Evolutionary conservation across 306 rosid genomes (phyloP).

Genomic region (Clitoria ternatea): DNA sequence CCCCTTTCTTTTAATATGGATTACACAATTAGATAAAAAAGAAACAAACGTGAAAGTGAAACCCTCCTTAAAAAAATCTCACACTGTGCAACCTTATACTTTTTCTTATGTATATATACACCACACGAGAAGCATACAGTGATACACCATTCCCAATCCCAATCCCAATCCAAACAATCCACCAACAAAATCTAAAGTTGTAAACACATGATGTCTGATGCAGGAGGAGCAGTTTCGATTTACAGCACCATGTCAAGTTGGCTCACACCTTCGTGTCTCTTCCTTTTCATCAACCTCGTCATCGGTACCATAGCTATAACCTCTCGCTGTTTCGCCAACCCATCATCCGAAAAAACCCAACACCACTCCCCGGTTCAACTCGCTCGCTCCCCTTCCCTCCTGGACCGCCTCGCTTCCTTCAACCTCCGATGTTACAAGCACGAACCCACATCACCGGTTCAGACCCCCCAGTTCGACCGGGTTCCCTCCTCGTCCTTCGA

Average conservation of each 20-base stretch:
- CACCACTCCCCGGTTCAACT: slow-evolving; percentile 15
- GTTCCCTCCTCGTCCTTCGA: slow-evolving; percentile 3
- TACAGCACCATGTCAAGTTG: slow-evolving; percentile 32
- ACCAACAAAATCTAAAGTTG: too few relatives aligned
- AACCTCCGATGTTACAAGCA: slow-evolving; percentile 24
- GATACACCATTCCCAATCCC: not conserved
- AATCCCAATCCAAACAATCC: too few relatives aligned
- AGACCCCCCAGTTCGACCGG: not conserved
- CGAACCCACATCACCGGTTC: not conserved
- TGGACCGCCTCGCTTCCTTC: slow-evolving; percentile 47
- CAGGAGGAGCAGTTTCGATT: not conserved
- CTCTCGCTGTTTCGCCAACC: slow-evolving; percentile 36
- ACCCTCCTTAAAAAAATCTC: too few relatives aligned
- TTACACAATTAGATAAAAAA: too few relatives aligned
- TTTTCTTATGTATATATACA: too few relatives aligned
- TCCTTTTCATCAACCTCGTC: slow-evolving; percentile 65
- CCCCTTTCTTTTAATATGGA: too few relatives aligned
- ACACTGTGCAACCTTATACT: too few relatives aligned
- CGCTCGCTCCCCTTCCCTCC: slow-evolving; percentile 41
- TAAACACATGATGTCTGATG: not conserved
- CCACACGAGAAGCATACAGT: too few relatives aligned
- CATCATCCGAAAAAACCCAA: not conserved
- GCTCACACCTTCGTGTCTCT: slow-evolving; percentile 60
- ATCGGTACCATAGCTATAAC: slow-evolving; percentile 51
- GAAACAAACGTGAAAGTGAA: too few relatives aligned